These are phyloP conservation scores for Aurifilum marmelostoma DNA, from an alignment of 2,329 filamentous ascomycete genomes.

Conservation along the genomic window DNA sequence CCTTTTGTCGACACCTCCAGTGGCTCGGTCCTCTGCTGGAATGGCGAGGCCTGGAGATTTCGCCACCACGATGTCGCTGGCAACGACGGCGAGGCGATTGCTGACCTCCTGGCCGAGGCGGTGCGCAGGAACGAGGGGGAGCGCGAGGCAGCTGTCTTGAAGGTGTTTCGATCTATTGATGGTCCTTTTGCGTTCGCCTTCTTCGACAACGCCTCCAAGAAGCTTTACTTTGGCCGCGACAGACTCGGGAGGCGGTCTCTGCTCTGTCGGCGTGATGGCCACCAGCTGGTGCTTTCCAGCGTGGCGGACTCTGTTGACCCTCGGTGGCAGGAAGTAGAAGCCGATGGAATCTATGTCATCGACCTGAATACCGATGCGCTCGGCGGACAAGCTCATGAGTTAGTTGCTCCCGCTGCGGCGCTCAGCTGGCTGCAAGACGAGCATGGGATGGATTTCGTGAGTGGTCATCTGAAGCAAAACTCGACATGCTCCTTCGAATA, in stretches of 20 bases:
- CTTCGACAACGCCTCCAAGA: slow-evolving; percentile 64
- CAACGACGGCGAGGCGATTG: slow-evolving; percentile 78
- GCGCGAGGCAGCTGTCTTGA: slow-evolving; percentile 45
- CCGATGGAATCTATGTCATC: slow-evolving; percentile 77
- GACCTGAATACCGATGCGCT: slow-evolving; percentile 46
- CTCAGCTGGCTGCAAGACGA: slow-evolving; percentile 41
- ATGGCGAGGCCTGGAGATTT: slow-evolving; percentile 92
- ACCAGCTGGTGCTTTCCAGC: slow-evolving; percentile 68
- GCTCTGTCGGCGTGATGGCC: slow-evolving; percentile 55
- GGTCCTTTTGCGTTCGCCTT: slow-evolving; percentile 93
- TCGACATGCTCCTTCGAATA: slow-evolving; percentile 14
- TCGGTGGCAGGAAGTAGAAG: slow-evolving; percentile 79
- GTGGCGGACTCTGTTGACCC: slow-evolving; percentile 58
- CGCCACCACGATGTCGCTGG: slow-evolving; percentile 59
- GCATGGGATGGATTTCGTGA: slow-evolving; percentile 48
- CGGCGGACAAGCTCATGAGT: neutral
- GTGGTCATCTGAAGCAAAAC: slow-evolving; percentile 34
- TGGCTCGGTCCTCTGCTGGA: slow-evolving; percentile 85
- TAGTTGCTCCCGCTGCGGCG: slow-evolving; percentile 18
- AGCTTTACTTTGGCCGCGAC: slow-evolving; percentile 83
- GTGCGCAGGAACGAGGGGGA: slow-evolving; percentile 32
- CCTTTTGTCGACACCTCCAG: slow-evolving; percentile 65
- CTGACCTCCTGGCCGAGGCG: slow-evolving; percentile 59
- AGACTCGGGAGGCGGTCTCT: slow-evolving; percentile 85
- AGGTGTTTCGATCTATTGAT: slow-evolving; percentile 63